Conservation (phyloP, 2,329 filamentous ascomycete genomes). For the Penicillium sp. region DNA sequence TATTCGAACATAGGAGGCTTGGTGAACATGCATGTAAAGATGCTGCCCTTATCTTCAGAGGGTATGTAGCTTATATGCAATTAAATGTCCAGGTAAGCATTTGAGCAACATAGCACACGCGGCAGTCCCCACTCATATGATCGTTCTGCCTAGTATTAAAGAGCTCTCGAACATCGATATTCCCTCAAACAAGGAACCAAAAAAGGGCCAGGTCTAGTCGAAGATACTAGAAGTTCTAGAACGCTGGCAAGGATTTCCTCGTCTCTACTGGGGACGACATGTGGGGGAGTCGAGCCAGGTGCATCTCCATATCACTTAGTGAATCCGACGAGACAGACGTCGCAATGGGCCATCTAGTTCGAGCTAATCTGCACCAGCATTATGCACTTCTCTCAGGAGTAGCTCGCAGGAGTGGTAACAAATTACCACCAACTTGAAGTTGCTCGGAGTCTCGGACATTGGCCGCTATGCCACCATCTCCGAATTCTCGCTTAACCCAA, state of each 20-base stretch:
- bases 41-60: neutral
- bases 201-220: constrained; percentile 24
- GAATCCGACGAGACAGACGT: neutral
- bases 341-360: constrained; percentile 12
- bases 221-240: constrained; percentile 21
- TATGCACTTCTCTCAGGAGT: constrained; percentile 25
- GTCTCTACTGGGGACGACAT: constrained; percentile 34
- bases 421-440: constrained; percentile 8
- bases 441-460: constrained; percentile 16
- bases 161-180: constrained; percentile 51
- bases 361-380: constrained; percentile 24
- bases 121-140: constrained; percentile 25
- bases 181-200: constrained; percentile 49
- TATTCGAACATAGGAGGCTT: neutral
- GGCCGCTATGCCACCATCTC: constrained; percentile 27
- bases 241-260: constrained; percentile 23
- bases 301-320: constrained; percentile 34
- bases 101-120: constrained; percentile 13
- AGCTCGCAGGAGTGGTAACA: constrained; percentile 16
- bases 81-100: constrained; percentile 7
- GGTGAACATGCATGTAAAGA: neutral
- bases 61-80: neutral
- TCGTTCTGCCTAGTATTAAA: constrained; percentile 47
- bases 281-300: constrained; percentile 31
- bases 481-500: constrained; percentile 26